Evolutionary conservation across 768 basidiomycete species (phyloP).

Genomic region (Russula foetens): DNA sequence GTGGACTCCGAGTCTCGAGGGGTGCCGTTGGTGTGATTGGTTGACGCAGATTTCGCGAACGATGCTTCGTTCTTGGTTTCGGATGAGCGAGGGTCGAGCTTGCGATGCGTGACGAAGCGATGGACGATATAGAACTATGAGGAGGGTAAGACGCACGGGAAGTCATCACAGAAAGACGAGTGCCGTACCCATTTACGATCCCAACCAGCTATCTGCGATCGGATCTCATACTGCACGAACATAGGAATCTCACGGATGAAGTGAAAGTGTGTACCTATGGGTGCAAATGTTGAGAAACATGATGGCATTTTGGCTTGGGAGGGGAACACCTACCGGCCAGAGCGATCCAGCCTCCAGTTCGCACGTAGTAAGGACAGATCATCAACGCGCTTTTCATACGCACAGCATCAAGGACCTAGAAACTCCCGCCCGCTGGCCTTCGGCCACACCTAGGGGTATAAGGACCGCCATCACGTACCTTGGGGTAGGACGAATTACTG

Average conservation of each 20-base stretch:
- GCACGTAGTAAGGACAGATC: constrained; percentile 50
- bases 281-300: background rate
- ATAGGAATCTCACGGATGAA: constrained; percentile 68
- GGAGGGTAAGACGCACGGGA: background rate
- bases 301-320: too few relatives aligned
- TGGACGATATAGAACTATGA: constrained; percentile 52
- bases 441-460: too few relatives aligned
- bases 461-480: constrained; percentile 33
- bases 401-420: constrained; percentile 29
- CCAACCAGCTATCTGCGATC: constrained; percentile 51
- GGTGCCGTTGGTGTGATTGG: background rate
- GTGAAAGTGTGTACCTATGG: constrained; percentile 52
- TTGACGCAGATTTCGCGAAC: constrained; percentile 28
- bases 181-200: constrained; percentile 69
- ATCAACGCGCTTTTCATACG: constrained; percentile 39
- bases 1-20: background rate
- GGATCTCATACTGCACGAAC: constrained; percentile 51
- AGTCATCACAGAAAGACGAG: background rate
- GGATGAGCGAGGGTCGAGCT: constrained; percentile 23
- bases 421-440: background rate
- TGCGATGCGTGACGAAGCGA: constrained; percentile 53
- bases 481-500: constrained; percentile 77
- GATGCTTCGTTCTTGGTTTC: constrained; percentile 24
- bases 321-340: constrained; percentile 33
- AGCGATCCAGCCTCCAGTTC: constrained; percentile 53